Evolutionary conservation across 257 asterid genomes (phyloP), one percentile per base, ranked within the genome.

Genomic region (Buddleja alternifolia): DNA sequence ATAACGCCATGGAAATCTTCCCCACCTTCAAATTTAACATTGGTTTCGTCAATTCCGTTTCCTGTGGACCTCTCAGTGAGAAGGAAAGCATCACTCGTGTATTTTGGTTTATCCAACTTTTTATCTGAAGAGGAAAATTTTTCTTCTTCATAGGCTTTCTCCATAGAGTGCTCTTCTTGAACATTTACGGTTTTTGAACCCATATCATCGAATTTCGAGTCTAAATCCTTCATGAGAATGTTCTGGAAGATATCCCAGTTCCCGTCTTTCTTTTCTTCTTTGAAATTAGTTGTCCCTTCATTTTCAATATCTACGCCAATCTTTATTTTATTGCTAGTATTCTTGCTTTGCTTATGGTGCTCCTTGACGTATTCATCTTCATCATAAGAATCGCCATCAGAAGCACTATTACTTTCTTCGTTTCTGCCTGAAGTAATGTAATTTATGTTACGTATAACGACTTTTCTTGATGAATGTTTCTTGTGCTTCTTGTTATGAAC

Each of bases 371-470:
- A 69, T 55, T 70, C 87, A 47, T 86, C 86, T 67, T 76, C 84
- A 29, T 77, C 86, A 10, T 82, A 78, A 12, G 83, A 81, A 77
- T 66, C 72, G 73, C 80, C 74, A 23, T 63, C 84, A 5, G 84
- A 70, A 37, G 75, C 77, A 70, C 83, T 67, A 8, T 68, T 77
- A 21, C 70, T 74, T 17, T 75, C 88, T 56, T 77, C 86, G 36
- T 77, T 75, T 73, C 84, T 75, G 46, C 85, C 73, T 0, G 88
- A 73, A 73, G 95, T 73, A 57, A 90, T 82, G 71, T 88, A 90
- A 69, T 90, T 90, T 78, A 90, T 88, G 82, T 90, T 90, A 44
- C 95, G 96, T 10, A 90, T 86, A 34, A 90, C 92, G 17, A 90
- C 97, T 78, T 84, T 88, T 66, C 87, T 75, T 1, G 91, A 88